Evolutionary conservation across 768 basidiomycete genomes (phyloP).

Genomic region (Tricholoma saponaceum): DNA sequence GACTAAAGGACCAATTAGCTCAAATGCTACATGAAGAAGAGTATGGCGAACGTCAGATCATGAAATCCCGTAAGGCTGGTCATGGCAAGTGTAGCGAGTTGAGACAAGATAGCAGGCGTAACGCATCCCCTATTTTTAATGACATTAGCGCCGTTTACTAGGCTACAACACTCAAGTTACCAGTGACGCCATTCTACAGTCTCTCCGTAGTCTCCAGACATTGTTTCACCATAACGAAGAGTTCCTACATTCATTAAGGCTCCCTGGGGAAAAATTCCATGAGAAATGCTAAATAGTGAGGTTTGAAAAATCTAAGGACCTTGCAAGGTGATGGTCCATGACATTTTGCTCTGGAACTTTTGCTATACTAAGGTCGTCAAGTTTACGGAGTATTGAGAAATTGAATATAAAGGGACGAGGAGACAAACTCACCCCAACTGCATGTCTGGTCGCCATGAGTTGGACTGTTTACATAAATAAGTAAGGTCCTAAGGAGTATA

Average conservation of each 20-base stretch:
- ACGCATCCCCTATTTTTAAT: conserved; percentile 63
- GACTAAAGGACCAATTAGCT: conserved; percentile 26
- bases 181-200: conserved; percentile 76
- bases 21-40: neutral
- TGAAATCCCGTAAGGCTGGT: conserved; percentile 47
- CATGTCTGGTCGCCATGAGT: conserved; percentile 13
- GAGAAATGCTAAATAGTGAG: neutral
- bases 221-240: conserved; percentile 61
- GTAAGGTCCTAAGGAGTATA: too few relatives aligned
- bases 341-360: conserved; percentile 64
- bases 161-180: conserved; percentile 30
- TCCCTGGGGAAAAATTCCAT: conserved; percentile 26
- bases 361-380: conserved; percentile 54
- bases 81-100: conserved; percentile 41
- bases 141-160: conserved; percentile 3
- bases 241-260: conserved; percentile 48
- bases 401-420: neutral
- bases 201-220: conserved; percentile 46
- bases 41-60: conserved; percentile 42
- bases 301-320: conserved; percentile 16
- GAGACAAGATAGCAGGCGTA: conserved; percentile 48
- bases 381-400: neutral
- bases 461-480: neutral
- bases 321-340: conserved; percentile 60
- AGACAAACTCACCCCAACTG: conserved; percentile 14